These are phyloP conservation scores for Daldinia sp. DNA, from an alignment of 2,329 filamentous ascomycete genomes.

Conservation along the genomic window DNA sequence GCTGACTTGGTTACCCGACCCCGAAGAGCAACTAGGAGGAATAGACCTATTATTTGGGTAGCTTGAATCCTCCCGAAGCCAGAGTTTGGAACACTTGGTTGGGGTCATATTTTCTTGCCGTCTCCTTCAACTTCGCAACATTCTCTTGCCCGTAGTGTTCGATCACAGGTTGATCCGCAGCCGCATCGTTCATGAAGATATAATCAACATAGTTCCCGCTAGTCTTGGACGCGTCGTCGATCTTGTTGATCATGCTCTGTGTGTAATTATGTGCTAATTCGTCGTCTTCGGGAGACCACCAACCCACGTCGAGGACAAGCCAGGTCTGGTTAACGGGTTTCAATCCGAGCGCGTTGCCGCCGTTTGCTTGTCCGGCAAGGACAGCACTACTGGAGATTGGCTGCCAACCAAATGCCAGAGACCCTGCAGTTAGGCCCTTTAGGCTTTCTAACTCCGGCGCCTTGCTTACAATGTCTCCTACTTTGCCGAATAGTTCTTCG, in stretches of 20 bases:
- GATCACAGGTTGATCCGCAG: conserved; percentile 39
- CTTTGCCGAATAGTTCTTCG: conserved; percentile 36
- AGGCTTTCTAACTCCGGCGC: conserved; percentile 41
- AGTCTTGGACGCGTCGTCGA: conserved; percentile 33
- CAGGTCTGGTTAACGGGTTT: conserved; percentile 43
- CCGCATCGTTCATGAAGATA: conserved; percentile 43
- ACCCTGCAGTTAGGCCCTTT: conserved; percentile 39
- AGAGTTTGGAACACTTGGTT: conserved; percentile 35
- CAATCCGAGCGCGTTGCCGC: conserved; percentile 46
- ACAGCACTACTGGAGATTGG: conserved; percentile 45
- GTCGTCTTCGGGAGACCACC: conserved; percentile 41
- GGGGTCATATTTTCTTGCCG: conserved; percentile 37
- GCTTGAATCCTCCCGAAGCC: conserved; percentile 41
- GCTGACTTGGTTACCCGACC: too few relatives aligned
- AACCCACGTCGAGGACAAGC: conserved; percentile 42
- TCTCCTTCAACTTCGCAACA: conserved; percentile 36
- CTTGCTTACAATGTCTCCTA: conserved; percentile 38
- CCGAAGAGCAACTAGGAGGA: too few relatives aligned
- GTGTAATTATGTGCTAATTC: conserved; percentile 34
- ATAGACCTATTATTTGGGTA: conserved; percentile 21
- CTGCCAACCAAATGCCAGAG: conserved; percentile 45
- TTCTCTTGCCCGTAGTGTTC: conserved; percentile 37
- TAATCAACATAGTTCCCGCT: conserved; percentile 36
- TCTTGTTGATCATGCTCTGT: conserved; percentile 33
- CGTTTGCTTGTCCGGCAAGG: conserved; percentile 37